A percentile compares a stretch with the other conserved stretches of the same genome.
Evolutionary conservation across 352 stramenopile genomes (phyloP).

Genomic region (Pilasporangium apinafurcum): DNA sequence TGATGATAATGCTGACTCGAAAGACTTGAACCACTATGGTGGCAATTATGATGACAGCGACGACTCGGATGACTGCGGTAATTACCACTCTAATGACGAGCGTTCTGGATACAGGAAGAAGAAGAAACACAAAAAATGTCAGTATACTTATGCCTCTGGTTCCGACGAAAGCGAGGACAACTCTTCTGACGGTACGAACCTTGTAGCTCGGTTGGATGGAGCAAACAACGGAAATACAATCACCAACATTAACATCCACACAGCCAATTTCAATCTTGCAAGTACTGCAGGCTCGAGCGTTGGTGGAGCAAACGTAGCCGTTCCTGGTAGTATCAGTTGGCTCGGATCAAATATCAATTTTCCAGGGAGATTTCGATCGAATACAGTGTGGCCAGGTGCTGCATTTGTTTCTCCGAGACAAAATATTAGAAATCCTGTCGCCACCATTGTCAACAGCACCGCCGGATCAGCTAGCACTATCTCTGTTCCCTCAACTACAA

Average conservation of each 20-base stretch:
- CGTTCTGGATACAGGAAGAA: slow-evolving; percentile 4
- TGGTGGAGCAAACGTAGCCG: too few species aligned
- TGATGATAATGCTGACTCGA: slow-evolving; percentile 3
- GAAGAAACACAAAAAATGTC: slow-evolving; percentile 9
- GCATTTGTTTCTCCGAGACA: too few species aligned
- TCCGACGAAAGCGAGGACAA: slow-evolving; percentile 4
- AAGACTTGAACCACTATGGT: slow-evolving; percentile 4
- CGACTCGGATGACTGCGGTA: slow-evolving; percentile 2
- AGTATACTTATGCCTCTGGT: too few species aligned
- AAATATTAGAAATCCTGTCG: too few species aligned
- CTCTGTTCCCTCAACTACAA: too few species aligned
- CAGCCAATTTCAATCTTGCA: slow-evolving; percentile 3
- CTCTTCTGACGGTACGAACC: slow-evolving; percentile 8
- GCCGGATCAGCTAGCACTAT: too few species aligned
- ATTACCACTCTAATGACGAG: slow-evolving; percentile 2
- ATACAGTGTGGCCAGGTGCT: too few species aligned
- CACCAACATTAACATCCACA: slow-evolving; percentile 24
- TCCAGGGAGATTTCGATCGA: too few species aligned
- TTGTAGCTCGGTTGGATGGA: slow-evolving; percentile 17
- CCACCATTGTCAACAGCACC: too few species aligned
- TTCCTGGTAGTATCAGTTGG: too few species aligned
- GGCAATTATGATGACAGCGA: slow-evolving; percentile 6
- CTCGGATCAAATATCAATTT: too few species aligned
- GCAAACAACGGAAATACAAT: slow-evolving; percentile 37
- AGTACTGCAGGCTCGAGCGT: too few species aligned